phyloP scores from a whole-genome alignment of 2,329 filamentous ascomycete species.

The Thielaviopsis euricoi region DNA sequence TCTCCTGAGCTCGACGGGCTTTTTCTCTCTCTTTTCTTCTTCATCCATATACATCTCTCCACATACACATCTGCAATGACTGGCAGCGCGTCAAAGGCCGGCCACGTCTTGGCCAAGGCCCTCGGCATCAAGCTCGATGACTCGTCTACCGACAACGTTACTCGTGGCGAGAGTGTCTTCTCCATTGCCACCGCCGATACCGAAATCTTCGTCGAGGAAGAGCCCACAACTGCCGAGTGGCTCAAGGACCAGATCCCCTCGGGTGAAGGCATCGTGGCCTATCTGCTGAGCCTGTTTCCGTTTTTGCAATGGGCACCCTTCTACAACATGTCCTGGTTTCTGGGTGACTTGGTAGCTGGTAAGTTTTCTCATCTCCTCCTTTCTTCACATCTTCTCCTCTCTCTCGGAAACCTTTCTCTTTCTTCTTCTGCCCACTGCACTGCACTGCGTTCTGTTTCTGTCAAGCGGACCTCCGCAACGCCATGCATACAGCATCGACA shows the following conservation, averaged over 20 bases:
- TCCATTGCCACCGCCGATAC: slow-evolving; percentile 57
- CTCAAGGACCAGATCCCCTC: slow-evolving; percentile 47
- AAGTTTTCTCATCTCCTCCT: not conserved
- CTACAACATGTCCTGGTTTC: slow-evolving; percentile 82
- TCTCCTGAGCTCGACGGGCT: too few relatives aligned
- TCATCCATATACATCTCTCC: not conserved
- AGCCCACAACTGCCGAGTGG: slow-evolving; percentile 62
- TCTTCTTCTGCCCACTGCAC: too few relatives aligned
- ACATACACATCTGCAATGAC: slow-evolving; percentile 18
- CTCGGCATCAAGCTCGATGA: slow-evolving; percentile 68
- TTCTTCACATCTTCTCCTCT: not conserved
- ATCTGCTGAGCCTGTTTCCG: slow-evolving; percentile 62
- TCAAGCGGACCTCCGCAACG: not conserved
- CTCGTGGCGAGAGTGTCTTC: slow-evolving; percentile 63
- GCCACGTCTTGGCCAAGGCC: slow-evolving; percentile 58
- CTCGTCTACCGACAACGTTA: slow-evolving; percentile 40
- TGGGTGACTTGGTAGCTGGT: slow-evolving; percentile 74
- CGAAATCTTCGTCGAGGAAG: slow-evolving; percentile 56
- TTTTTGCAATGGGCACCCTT: slow-evolving; percentile 76
- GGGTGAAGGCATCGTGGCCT: slow-evolving; percentile 35
- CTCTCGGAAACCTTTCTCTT: too few relatives aligned
- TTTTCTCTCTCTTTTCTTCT: not conserved
- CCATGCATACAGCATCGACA: not conserved
- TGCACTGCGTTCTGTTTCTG: too few relatives aligned
- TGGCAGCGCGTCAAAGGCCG: slow-evolving; percentile 36